Evolutionary conservation across 257 asterid species (phyloP).

Genomic region (Solanum peruvianum): DNA sequence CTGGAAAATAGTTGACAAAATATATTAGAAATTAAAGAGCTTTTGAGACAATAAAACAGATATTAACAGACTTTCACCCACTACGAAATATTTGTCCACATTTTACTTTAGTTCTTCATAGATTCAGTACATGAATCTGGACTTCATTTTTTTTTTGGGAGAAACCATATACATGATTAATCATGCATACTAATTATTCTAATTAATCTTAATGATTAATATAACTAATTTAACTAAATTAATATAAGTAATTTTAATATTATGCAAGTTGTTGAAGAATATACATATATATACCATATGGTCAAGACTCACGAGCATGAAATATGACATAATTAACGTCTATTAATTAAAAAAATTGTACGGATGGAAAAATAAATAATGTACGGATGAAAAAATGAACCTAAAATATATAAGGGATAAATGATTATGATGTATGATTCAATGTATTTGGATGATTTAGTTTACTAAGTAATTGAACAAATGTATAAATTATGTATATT

Average conservation of each 20-base stretch:
- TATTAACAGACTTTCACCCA: background rate
- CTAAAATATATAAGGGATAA: background rate
- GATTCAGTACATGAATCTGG: slow-evolving; percentile 10
- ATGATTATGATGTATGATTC: background rate
- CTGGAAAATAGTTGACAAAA: slow-evolving; percentile 1
- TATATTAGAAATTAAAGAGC: background rate
- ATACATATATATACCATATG: background rate
- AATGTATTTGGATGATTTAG: background rate
- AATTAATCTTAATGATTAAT: background rate
- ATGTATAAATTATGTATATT: no score
- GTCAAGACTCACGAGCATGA: background rate
- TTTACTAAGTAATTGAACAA: background rate
- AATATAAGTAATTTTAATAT: background rate
- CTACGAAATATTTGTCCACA: background rate
- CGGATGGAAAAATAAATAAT: background rate
- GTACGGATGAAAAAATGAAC: background rate
- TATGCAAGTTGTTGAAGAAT: background rate
- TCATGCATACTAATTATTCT: background rate
- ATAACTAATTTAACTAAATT: background rate
- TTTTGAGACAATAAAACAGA: background rate
- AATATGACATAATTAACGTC: background rate
- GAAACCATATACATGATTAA: background rate
- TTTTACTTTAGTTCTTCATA: background rate
- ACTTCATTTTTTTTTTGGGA: background rate
- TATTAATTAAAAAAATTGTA: background rate